Evolutionary conservation across 495 filamentous ascomycete species (phyloP).

Genomic region (Hypoxylon perforatum): DNA sequence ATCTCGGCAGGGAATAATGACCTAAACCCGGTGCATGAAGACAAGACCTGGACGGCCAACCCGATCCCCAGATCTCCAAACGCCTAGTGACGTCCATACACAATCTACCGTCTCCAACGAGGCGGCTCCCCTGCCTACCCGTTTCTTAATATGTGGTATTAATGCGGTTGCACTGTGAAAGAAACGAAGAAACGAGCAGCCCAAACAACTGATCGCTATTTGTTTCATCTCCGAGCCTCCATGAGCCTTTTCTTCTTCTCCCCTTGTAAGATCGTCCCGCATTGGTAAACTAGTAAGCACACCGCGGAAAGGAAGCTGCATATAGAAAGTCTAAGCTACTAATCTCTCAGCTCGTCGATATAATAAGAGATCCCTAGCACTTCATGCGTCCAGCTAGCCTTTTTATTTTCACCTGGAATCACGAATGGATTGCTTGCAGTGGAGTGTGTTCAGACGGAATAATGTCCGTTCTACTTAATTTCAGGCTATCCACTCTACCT

Average conservation of each 20-base stretch:
- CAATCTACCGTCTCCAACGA: background rate
- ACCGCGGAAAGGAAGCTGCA: background rate
- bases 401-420: too few relatives aligned
- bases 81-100: conserved; percentile 1
- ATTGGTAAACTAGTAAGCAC: background rate
- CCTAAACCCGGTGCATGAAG: conserved; percentile 30
- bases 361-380: background rate
- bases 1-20: conserved; percentile 22
- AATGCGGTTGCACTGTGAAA: background rate
- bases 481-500: conserved; percentile 22
- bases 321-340: background rate
- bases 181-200: background rate
- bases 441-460: background rate
- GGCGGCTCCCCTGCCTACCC: background rate
- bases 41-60: conserved; percentile 34
- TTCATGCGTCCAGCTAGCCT: background rate
- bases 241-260: conserved; percentile 8
- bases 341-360: background rate
- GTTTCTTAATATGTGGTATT: conserved; percentile 1
- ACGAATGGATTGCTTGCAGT: background rate
- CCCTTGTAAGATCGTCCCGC: conserved; percentile 8
- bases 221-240: conserved; percentile 16
- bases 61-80: conserved; percentile 39
- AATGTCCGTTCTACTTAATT: conserved; percentile 5
- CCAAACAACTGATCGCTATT: background rate